Evolutionary conservation across 1,139 yeast genomes (phyloP).

Genomic region (Suhomyces yuchorum): DNA sequence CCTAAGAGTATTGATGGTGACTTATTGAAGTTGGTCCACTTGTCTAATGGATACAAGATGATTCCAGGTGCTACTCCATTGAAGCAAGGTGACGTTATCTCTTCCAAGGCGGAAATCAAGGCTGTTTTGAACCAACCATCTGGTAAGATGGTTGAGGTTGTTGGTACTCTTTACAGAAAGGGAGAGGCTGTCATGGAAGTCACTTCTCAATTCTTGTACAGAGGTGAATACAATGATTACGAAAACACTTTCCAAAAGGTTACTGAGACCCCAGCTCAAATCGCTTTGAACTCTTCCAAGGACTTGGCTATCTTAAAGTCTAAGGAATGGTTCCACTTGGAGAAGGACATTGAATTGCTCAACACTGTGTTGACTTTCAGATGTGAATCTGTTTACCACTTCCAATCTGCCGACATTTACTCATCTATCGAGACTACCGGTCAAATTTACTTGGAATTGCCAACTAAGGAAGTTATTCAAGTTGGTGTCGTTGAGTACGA

Average conservation of each 20-base stretch:
- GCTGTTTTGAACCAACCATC: slow-evolving; percentile 89
- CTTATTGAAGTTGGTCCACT: slow-evolving; percentile 86
- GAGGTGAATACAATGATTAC: slow-evolving; percentile 87
- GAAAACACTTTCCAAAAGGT: slow-evolving; percentile 91
- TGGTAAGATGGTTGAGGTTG: slow-evolving; percentile 95
- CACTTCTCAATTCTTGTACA: slow-evolving; percentile 91
- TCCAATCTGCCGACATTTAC: slow-evolving; percentile 73
- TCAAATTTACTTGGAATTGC: slow-evolving; percentile 81
- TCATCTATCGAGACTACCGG: slow-evolving; percentile 85
- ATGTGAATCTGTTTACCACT: slow-evolving; percentile 80
- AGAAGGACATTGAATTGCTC: slow-evolving; percentile 68
- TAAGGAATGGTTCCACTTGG: slow-evolving; percentile 96
- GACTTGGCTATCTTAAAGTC: slow-evolving; percentile 93
- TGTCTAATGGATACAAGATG: slow-evolving; percentile 94
- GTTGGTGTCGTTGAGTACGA: slow-evolving; percentile 86
- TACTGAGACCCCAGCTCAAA: slow-evolving; percentile 84
- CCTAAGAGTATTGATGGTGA: slow-evolving; percentile 97
- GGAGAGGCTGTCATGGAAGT: slow-evolving; percentile 89
- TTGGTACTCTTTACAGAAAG: slow-evolving; percentile 82
- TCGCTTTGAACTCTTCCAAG: slow-evolving; percentile 70
- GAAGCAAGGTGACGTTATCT: slow-evolving; percentile 83
- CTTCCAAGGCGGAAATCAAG: slow-evolving; percentile 79
- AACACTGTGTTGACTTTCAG: slow-evolving; percentile 86
- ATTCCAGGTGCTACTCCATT: slow-evolving; percentile 89
- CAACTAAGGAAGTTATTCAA: slow-evolving; percentile 88